Base-by-base conservation (phyloP, 345 rosid species). In the Reutealis trisperma region DNA sequence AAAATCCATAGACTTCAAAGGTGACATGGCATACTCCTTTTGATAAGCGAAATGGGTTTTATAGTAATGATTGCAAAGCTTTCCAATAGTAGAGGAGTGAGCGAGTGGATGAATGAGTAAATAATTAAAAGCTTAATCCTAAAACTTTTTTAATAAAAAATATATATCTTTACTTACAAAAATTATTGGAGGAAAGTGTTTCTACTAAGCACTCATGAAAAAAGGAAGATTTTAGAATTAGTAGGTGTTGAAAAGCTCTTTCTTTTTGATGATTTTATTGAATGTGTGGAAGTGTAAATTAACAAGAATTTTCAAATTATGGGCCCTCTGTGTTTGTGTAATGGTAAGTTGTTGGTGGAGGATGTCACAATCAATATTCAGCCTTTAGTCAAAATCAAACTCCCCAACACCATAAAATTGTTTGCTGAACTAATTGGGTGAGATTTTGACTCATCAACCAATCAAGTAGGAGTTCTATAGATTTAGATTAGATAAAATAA, bases 351-450 rank as follows among this genome's bases (percentile, higher is more conserved):
- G 67, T 59, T 69, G 81, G 82, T 73, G 82, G 84, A 30, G 70
- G 67, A 32, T 74, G 82, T 81, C 87, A 69, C 68, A 14, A 81
- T 72, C 79, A 69, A 47, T 37, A 37, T 37, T 41, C 68, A 55
- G 57, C 72, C 80, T 45, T 78, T 32, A 47, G 83, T 71, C 83
- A 80, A 65, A 42, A 24, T 76, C 66, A 45, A 73, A 60, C 69
- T 22, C 5, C 65, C 65, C 74, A 67, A 27, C 73, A 77, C 76
- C 77, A 74, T 74, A 19, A 73, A 74, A n/a, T 45, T 59, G 83
- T 66, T 64, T 80, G 79, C 66, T 27, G 52, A 68, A 25, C 63
- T 64, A 34, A 41, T 30, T 49, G 6, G 55, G 16, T 13, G 52
- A 32, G 70, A 76, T 18, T 47, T 22, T 25, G 80, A 72, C 77